A percentile compares a stretch with the other conserved stretches of the same genome.
phyloP scores from a whole-genome alignment of 257 asterid species.

The Craterostigma plantagineum region DNA sequence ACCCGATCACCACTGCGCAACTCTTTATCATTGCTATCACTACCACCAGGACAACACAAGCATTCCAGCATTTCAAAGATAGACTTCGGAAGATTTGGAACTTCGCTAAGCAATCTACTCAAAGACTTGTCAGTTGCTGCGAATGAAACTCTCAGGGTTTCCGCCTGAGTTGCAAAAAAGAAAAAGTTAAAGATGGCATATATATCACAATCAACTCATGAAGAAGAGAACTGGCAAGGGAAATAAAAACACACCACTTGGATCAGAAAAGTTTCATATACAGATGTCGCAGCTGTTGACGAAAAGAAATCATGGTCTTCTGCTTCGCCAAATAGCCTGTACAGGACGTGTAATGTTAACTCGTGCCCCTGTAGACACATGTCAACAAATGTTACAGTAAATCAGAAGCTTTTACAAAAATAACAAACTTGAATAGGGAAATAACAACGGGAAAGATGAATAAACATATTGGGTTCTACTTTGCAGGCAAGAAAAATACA shows the following conservation, averaged over 20 bases:
- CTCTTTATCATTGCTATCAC: constrained; percentile 49
- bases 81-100: constrained; percentile 78
- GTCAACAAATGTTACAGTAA: constrained; percentile 21
- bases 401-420: constrained; percentile 8
- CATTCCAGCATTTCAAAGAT: constrained; percentile 54
- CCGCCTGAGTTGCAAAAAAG: constrained; percentile 46
- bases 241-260: constrained; percentile 47
- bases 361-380: constrained; percentile 92
- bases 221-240: constrained; percentile 8
- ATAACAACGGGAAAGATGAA: neutral
- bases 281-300: constrained; percentile 80
- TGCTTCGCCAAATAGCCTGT: constrained; percentile 92
- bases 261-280: constrained; percentile 77
- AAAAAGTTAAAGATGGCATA: neutral
- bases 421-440: neutral
- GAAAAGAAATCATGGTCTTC: constrained; percentile 81
- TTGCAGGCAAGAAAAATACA: too few species aligned
- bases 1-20: constrained; percentile 78
- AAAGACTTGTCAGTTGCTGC: constrained; percentile 95
- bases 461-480: too few species aligned
- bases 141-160: constrained; percentile 73
- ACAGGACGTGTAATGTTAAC: constrained; percentile 90
- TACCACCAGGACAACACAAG: constrained; percentile 67
- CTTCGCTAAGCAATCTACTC: constrained; percentile 85
- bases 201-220: neutral